Percentiles rank a stretch among this genome's conserved stretches.
Evolutionary conservation across 2,329 filamentous ascomycete genomes (phyloP).

Genomic region (Cladosporium velox): DNA sequence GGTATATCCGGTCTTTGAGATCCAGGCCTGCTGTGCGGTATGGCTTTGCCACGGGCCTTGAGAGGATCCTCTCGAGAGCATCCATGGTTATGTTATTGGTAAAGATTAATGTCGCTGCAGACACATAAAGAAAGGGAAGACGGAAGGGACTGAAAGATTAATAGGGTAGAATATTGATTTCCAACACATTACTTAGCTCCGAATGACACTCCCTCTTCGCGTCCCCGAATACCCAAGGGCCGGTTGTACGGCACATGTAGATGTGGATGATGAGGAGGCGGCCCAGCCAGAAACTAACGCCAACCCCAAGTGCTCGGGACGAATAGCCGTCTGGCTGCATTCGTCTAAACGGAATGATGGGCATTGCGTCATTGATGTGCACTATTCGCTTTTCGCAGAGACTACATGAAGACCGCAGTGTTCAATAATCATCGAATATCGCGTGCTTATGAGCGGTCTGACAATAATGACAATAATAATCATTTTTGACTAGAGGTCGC

Average conservation of each 20-base stretch:
- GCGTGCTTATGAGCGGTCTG: background rate
- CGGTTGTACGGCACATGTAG: slow-evolving; percentile 14
- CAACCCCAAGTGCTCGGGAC: slow-evolving; percentile 1
- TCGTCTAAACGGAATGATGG: background rate
- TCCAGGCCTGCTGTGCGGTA: slow-evolving; percentile 49
- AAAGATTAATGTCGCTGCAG: background rate
- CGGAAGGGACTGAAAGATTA: background rate
- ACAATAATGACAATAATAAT: background rate
- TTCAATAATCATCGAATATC: background rate
- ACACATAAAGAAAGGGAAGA: background rate
- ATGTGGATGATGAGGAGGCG: slow-evolving; percentile 6
- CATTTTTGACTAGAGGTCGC: background rate
- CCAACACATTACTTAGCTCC: slow-evolving; percentile 2
- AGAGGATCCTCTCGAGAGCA: slow-evolving; percentile 48
- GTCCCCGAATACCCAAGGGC: background rate
- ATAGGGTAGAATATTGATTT: background rate
- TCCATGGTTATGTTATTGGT: slow-evolving; percentile 39
- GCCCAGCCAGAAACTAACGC: background rate
- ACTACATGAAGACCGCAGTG: background rate
- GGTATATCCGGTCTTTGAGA: slow-evolving; percentile 41
- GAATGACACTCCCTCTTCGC: background rate
- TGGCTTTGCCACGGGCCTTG: slow-evolving; percentile 55
- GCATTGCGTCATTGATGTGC: background rate
- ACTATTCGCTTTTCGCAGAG: background rate
- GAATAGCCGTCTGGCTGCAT: background rate